Conservation (phyloP, 140 eudicot genomes). For the Cichorium intybus region DNA sequence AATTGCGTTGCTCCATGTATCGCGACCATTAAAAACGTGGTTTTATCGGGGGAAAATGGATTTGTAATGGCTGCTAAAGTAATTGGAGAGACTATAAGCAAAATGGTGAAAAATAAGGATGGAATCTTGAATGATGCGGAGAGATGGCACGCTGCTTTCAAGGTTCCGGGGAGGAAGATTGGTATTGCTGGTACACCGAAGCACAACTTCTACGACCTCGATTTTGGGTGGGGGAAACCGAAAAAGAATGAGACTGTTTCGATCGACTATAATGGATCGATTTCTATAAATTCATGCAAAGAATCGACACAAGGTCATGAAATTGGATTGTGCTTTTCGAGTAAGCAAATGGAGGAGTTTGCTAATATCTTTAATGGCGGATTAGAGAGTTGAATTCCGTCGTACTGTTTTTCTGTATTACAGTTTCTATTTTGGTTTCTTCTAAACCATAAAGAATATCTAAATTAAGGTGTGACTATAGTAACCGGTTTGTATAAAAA, state of each 20-base stretch:
- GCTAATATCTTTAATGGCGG: slow-evolving; percentile 20
- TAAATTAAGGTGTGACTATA: neutral
- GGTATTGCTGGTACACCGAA: slow-evolving; percentile 19
- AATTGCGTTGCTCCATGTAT: slow-evolving; percentile 35
- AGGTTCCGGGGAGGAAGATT: slow-evolving; percentile 22
- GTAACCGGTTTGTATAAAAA: too few species aligned
- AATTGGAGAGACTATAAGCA: slow-evolving; percentile 29
- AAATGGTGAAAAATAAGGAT: slow-evolving; percentile 24
- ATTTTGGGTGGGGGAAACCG: slow-evolving; percentile 28
- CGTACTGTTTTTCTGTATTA: neutral
- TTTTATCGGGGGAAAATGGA: slow-evolving; percentile 37
- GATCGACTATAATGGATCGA: slow-evolving; percentile 16
- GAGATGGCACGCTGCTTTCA: slow-evolving; percentile 23
- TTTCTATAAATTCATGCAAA: slow-evolving; percentile 15
- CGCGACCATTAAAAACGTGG: slow-evolving; percentile 7
- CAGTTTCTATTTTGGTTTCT: neutral
- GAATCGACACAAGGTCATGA: slow-evolving; percentile 21
- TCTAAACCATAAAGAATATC: neutral
- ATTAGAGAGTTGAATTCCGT: neutral
- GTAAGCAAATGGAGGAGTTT: slow-evolving; percentile 24
- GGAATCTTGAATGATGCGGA: slow-evolving; percentile 36
- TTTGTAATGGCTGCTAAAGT: slow-evolving; percentile 22
- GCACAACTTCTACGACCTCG: slow-evolving; percentile 17
- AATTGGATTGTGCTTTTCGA: slow-evolving; percentile 19
- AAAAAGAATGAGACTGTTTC: slow-evolving; percentile 9